Evolutionary conservation across 78 protist genomes (phyloP).

Genomic region (Planoprotostelium fungivorum): DNA sequence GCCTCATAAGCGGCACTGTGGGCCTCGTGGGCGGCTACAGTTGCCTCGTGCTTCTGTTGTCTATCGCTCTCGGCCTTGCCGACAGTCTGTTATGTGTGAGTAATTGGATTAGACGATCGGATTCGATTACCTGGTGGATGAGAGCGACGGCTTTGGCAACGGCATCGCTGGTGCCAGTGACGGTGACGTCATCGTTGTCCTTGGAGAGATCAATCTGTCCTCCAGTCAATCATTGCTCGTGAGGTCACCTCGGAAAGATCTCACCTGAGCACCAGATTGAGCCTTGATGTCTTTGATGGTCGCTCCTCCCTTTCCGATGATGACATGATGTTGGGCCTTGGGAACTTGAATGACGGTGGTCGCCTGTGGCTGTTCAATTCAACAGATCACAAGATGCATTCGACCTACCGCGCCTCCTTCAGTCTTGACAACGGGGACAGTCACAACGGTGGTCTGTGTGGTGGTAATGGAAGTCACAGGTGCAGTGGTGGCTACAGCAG

Average conservation of each 20-base stretch:
- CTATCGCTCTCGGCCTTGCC: conserved; percentile 22
- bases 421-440: neutral
- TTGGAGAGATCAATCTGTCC: neutral
- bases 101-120: neutral
- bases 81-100: neutral
- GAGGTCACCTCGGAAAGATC: neutral
- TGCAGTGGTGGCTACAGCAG: neutral
- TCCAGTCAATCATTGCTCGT: no score
- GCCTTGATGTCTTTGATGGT: conserved; percentile 37
- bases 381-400: neutral
- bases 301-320: conserved; percentile 51
- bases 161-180: neutral
- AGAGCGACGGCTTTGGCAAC: conserved; percentile 7
- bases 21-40: conserved; percentile 38
- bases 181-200: neutral
- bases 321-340: conserved; percentile 27
- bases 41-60: conserved; percentile 17
- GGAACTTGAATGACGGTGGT: conserved; percentile 13
- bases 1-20: conserved; percentile 47
- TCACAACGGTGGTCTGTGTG: neutral
- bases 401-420: neutral
- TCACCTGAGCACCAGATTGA: conserved; percentile 2
- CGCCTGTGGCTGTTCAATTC: neutral
- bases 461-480: neutral
- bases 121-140: neutral